Evolutionary conservation across 768 basidiomycete species (phyloP).

Genomic region (Gyrodon lividus): DNA sequence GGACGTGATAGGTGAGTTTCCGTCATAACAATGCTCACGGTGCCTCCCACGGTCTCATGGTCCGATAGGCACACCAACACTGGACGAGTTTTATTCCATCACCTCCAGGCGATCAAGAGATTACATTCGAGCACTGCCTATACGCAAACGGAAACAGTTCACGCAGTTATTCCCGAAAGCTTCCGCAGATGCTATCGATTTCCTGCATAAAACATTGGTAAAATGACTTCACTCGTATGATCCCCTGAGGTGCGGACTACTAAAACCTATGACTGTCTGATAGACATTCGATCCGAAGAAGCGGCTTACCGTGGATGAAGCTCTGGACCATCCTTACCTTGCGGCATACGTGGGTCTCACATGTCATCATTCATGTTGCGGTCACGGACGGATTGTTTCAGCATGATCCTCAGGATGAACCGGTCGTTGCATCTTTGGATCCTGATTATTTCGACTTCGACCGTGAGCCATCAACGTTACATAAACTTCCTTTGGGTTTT

Average conservation of each 20-base stretch:
- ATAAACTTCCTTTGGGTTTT: neutral
- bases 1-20: slow-evolving; percentile 68
- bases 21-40: slow-evolving; percentile 10
- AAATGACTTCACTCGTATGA: slow-evolving; percentile 15
- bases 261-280: neutral
- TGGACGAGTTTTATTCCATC: slow-evolving; percentile 91
- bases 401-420: slow-evolving; percentile 92
- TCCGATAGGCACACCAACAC: slow-evolving; percentile 67
- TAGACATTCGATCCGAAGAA: slow-evolving; percentile 89
- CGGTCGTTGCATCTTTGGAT: slow-evolving; percentile 73
- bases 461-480: slow-evolving; percentile 40
- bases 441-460: slow-evolving; percentile 92
- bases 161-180: slow-evolving; percentile 75
- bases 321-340: slow-evolving; percentile 80
- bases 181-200: slow-evolving; percentile 68
- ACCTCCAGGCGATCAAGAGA: slow-evolving; percentile 82
- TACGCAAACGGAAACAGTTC: slow-evolving; percentile 74
- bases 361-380: neutral
- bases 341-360: slow-evolving; percentile 59
- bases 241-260: slow-evolving; percentile 32
- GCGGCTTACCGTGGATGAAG: slow-evolving; percentile 78
- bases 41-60: slow-evolving; percentile 17
- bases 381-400: slow-evolving; percentile 25
- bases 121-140: slow-evolving; percentile 84
- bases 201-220: slow-evolving; percentile 69